Percentiles rank a stretch among this genome's conserved stretches.
Conservation (phyloP, 2,329 filamentous ascomycete species). For the Gaeumannomyces tritici region DNA sequence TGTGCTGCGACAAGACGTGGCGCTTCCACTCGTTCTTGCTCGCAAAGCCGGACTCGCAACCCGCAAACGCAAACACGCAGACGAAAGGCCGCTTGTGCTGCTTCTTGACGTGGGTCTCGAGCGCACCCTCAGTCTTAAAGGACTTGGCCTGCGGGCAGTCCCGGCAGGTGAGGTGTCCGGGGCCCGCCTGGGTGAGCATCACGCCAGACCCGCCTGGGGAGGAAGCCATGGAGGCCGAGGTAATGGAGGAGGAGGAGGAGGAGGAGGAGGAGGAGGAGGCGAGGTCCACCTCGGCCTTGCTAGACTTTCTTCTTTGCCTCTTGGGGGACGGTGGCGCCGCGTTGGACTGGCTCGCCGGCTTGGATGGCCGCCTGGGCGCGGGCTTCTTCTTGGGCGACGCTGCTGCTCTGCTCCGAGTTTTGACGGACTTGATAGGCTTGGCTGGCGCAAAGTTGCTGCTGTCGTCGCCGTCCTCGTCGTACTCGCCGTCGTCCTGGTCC, state of each 20-base stretch:
- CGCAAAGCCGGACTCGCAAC: slow-evolving; percentile 62
- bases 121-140: slow-evolving; percentile 32
- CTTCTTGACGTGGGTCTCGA: slow-evolving; percentile 38
- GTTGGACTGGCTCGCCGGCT: too few relatives aligned
- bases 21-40: slow-evolving; percentile 96
- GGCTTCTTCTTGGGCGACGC: too few relatives aligned
- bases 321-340: neutral
- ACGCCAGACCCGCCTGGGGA: neutral
- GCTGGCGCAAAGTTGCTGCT: neutral
- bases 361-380: too few relatives aligned
- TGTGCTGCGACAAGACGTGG: slow-evolving; percentile 72
- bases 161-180: slow-evolving; percentile 15
- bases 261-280: neutral
- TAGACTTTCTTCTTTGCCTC: neutral
- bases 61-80: slow-evolving; percentile 71
- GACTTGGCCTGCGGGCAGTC: slow-evolving; percentile 18
- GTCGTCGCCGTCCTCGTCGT: neutral
- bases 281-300: neutral
- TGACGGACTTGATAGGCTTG: too few relatives aligned
- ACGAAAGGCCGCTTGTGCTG: slow-evolving; percentile 52
- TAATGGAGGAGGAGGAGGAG: neutral
- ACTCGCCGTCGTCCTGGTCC: neutral
- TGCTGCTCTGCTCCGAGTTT: too few relatives aligned
- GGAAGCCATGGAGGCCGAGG: neutral
- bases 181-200: neutral